Conservation (phyloP, 31 red algal genomes). For the Porphyra umbilicalis region DNA sequence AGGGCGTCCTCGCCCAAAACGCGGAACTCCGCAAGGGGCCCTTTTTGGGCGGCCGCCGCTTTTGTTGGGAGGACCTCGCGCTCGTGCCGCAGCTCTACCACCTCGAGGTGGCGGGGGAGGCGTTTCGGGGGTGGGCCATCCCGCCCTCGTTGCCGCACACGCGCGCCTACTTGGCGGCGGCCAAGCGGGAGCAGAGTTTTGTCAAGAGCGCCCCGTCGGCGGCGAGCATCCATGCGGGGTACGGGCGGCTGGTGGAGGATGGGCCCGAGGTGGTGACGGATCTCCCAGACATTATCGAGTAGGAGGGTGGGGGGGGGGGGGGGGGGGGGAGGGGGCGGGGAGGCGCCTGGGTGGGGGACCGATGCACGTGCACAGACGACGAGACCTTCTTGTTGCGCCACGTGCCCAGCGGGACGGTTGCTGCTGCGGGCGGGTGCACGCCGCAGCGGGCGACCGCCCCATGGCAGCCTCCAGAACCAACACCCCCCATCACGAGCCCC, state of each 20-base stretch:
- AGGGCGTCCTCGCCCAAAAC: constrained; percentile 13
- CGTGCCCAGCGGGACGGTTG: no score
- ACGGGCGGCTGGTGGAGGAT: constrained; percentile 8
- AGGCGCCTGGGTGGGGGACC: no score
- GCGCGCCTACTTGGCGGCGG: constrained; percentile 28
- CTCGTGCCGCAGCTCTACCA: constrained; percentile 44
- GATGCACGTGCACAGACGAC: no score
- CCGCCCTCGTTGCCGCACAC: constrained; percentile 23
- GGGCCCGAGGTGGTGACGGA: constrained; percentile 1
- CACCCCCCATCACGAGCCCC: no score
- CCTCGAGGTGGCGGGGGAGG: constrained; percentile 45
- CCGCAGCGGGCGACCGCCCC: no score
- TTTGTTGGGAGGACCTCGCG: constrained; percentile 46
- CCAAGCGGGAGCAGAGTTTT: constrained; percentile 44
- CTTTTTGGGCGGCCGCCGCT: constrained; percentile 43
- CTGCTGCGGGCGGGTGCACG: no score
- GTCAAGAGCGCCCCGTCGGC: constrained; percentile 16
- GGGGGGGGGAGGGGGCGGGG: no score
- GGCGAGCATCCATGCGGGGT: constrained; percentile 34
- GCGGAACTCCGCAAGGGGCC: constrained; percentile 10
- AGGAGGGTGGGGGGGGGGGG: neutral
- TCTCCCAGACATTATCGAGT: constrained; percentile 42
- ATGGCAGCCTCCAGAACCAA: no score
- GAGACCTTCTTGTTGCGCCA: no score
- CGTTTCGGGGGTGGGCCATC: constrained; percentile 36